Conservation (phyloP, 345 rosid species). For the thale cress (Arabidopsis thaliana) region TAIR10.1 NC_003070.9:10184001-10184500, state of each 20-base stretch:
- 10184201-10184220: slow-evolving; percentile 41
- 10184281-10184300: slow-evolving; percentile 88
- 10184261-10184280: slow-evolving; percentile 60
- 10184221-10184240: slow-evolving; percentile 46
- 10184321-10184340: slow-evolving; percentile 52
- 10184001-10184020: slow-evolving; percentile 89
- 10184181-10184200: slow-evolving; percentile 37
- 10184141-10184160: slow-evolving; percentile 84
- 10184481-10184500: slow-evolving; percentile 35
- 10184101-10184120: slow-evolving; percentile 98
- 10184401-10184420: slow-evolving; percentile 35
- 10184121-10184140: slow-evolving; percentile 93
- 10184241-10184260: slow-evolving; percentile 48
- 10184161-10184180: slow-evolving; percentile 52
- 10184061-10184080: slow-evolving; percentile 96
- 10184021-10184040: slow-evolving; percentile 98
- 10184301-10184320: slow-evolving; percentile 57
- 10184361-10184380: not conserved
- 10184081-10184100: slow-evolving; percentile 97
- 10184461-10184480: not conserved
- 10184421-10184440: slow-evolving; percentile 32
- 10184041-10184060: slow-evolving; percentile 98
- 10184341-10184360: slow-evolving; percentile 3
- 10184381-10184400: slow-evolving; percentile 37
- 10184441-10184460: not conserved